These are phyloP conservation scores for Claviceps sp. DNA, from an alignment of 2,329 filamentous ascomycete genomes.

Conservation along the genomic window DNA sequence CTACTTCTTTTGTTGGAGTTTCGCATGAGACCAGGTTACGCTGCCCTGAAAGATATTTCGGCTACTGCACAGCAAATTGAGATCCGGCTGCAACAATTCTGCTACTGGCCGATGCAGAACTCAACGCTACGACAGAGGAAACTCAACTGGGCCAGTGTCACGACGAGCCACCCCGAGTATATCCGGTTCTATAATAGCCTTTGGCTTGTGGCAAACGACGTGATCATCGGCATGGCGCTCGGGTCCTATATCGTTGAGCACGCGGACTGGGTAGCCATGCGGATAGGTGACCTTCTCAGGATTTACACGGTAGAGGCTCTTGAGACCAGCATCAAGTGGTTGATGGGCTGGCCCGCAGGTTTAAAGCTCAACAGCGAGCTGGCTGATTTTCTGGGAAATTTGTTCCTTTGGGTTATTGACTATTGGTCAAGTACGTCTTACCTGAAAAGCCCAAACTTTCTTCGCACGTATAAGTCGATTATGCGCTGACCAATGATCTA, in stretches of 20 bases:
- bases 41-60: slow-evolving; percentile 87
- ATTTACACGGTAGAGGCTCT: slow-evolving; percentile 81
- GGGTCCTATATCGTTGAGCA: slow-evolving; percentile 98
- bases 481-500: slow-evolving; percentile 20
- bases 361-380: slow-evolving; percentile 91
- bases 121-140: slow-evolving; percentile 80
- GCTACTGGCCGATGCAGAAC: slow-evolving; percentile 98
- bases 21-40: slow-evolving; percentile 60
- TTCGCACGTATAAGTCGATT: slow-evolving; percentile 7
- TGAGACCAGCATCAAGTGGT: slow-evolving; percentile 80
- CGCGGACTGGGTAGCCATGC: slow-evolving; percentile 65
- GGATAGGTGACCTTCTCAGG: slow-evolving; percentile 62
- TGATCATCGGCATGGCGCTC: slow-evolving; percentile 93
- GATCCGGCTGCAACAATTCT: slow-evolving; percentile 93
- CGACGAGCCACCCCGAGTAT: slow-evolving; percentile 90
- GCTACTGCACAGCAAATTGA: slow-evolving; percentile 96
- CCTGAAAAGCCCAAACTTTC: not conserved
- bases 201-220: slow-evolving; percentile 96
- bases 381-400: slow-evolving; percentile 81
- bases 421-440: slow-evolving; percentile 69
- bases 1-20: slow-evolving; percentile 74
- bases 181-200: slow-evolving; percentile 98
- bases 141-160: slow-evolving; percentile 89
- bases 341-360: slow-evolving; percentile 91
- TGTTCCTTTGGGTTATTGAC: slow-evolving; percentile 97